Base-by-base conservation (phyloP, 1,139 yeast species). In the Kurtzmaniella quercitrusa region DNA sequence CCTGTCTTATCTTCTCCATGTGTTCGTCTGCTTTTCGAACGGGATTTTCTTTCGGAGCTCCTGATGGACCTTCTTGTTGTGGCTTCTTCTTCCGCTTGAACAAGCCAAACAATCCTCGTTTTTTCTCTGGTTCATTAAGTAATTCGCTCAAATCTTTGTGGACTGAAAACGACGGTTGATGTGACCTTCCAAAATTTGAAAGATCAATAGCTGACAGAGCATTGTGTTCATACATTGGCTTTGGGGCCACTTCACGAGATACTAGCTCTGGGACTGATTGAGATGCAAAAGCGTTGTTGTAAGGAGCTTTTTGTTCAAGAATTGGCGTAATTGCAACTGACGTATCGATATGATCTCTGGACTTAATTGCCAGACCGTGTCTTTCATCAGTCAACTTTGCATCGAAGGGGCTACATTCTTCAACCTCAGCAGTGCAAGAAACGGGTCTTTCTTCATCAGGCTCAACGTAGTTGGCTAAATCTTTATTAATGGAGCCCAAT, bases 201-300 rank as follows among this genome's bases (percentile, higher is more conserved):
- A 73, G 60, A 54, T 72, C 75, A 42, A 73, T 55, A 8, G 66
- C 69, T 18, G 77, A 71, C 2, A 75, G 74, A 39, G 65, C 53
- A n/a, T 69, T 54, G 40, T 65, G 53, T 43, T 59, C 57, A 47
- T 62, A 68, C 16, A 66, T 39, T 2, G 47, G 31, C 12, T 44
- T 27, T 19, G 43, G n/a, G 25, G 15, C 23, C 43, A 34, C 38
- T 27, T 48, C 44, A 21, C 46, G 46, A 16, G 49, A 37, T 17
- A 42, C 41, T 7, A 65, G 55, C 36, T 65, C 59, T 1, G 71
- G 68, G n/a, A 55, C 62, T 1, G 70, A 65, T 3, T 33, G 39
- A 8, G 34, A 39, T n/a, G 38, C 34, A 23, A 17, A 21, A 12
- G 38, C 12, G 9, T 19, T 19, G 15, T 10, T 19, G 16, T 36